Conservation (phyloP, 1,284 basidiomycete species). For the Tetrapyrgos nigripes region DNA sequence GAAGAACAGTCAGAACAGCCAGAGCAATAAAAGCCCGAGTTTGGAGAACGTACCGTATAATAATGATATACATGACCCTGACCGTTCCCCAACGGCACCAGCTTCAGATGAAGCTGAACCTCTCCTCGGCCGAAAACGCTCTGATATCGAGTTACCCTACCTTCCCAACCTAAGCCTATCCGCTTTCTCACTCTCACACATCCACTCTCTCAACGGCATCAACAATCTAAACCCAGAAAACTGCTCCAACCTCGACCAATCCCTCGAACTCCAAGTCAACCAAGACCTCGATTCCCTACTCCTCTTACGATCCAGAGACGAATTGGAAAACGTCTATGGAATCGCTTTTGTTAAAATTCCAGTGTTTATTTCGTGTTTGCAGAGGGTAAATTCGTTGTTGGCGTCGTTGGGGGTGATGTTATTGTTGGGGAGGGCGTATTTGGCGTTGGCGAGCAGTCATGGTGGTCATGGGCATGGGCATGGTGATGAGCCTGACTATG, state of each 20-base stretch:
- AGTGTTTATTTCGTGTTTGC: constrained; percentile 75
- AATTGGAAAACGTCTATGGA: constrained; percentile 78
- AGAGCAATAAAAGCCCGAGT: no score
- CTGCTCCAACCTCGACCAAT: constrained; percentile 2
- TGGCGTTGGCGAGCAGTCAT: background rate
- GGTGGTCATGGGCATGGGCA: no score
- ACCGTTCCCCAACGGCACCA: no score
- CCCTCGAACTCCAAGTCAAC: constrained; percentile 9
- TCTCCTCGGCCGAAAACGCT: background rate
- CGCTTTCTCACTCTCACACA: background rate
- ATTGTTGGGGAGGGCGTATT: constrained; percentile 41
- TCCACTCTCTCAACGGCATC: background rate
- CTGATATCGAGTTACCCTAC: background rate
- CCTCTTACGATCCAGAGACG: constrained; percentile 56
- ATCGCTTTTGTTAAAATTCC: constrained; percentile 76
- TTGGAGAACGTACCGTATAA: no score
- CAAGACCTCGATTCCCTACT: constrained; percentile 9
- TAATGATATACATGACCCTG: no score
- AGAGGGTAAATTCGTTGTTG: constrained; percentile 73
- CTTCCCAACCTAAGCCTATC: background rate
- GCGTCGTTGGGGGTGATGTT: constrained; percentile 72
- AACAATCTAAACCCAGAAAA: background rate
- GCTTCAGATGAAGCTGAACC: no score
- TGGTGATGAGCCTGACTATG: constrained; percentile 50
- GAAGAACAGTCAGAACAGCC: no score